Evolutionary conservation across 208 protist genomes (phyloP).

Genomic region (Trypanosoma mega): DNA sequence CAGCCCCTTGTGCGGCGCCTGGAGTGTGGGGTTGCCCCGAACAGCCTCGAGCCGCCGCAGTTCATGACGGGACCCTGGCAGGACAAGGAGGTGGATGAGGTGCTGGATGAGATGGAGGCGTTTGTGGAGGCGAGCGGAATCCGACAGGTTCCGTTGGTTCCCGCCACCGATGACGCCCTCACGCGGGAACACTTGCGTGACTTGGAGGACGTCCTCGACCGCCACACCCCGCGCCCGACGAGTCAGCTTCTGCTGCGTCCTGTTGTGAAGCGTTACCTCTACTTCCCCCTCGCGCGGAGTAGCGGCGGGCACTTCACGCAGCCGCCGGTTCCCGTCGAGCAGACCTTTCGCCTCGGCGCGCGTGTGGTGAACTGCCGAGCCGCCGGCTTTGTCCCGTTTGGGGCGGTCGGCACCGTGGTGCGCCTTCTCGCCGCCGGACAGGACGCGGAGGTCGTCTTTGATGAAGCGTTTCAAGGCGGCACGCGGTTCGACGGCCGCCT

Average conservation of each 20-base stretch:
- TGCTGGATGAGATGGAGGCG: conserved; percentile 70
- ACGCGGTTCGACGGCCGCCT: conserved; percentile 76
- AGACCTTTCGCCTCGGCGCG: conserved; percentile 66
- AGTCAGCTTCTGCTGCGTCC: conserved; percentile 45
- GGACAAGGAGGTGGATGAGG: conserved; percentile 52
- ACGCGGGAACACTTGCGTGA: conserved; percentile 46
- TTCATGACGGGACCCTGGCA: conserved; percentile 76
- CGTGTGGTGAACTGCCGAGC: conserved; percentile 87
- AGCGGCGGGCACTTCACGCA: conserved; percentile 62
- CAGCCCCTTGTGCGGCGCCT: conserved; percentile 66
- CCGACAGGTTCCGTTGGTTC: conserved; percentile 65
- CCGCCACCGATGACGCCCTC: conserved; percentile 74
- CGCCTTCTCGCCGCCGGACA: conserved; percentile 70
- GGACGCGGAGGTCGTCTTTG: conserved; percentile 89
- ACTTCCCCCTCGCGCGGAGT: conserved; percentile 76
- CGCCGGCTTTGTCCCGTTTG: conserved; percentile 77
- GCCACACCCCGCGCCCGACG: conserved; percentile 25
- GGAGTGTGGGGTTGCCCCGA: conserved; percentile 48
- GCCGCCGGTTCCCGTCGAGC: conserved; percentile 70
- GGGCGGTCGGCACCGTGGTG: conserved; percentile 74
- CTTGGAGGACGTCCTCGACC: conserved; percentile 63
- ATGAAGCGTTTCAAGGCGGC: conserved; percentile 78
- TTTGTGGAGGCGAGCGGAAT: conserved; percentile 60
- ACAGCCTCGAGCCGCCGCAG: conserved; percentile 63
- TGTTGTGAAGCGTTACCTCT: conserved; percentile 62